Evolutionary conservation across 2,329 filamentous ascomycete genomes (phyloP), one percentile per base, ranked within the genome.

Genomic region (Neofusicoccum sp.): DNA sequence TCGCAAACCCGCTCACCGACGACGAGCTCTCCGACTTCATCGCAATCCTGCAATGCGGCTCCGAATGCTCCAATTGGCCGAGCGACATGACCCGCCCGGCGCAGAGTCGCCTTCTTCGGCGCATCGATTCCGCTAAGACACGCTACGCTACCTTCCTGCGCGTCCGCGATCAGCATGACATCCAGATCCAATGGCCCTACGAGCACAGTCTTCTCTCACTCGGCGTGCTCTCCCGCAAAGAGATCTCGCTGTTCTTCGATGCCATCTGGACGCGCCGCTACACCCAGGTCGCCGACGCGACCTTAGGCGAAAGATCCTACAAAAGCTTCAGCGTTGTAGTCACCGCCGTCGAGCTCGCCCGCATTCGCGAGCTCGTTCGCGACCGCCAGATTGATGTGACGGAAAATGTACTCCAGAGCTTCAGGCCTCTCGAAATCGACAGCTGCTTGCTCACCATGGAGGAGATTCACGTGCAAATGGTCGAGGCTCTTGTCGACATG

Each of bases 101-200:
- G 1, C 31, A 40, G 8, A 2, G 12, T 12, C 31, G 33, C 9
- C 59, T 61, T 5, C 34, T 56, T 6, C 30, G 36, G 24, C 49
- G 43, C 49, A 61, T 61, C 9, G 51, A 56, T 28, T 34, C 24
- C 16, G 59, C 59, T 9, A 61, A 61, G 51, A 57, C 59, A 5
- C 59, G 51, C 26, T 61, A 61, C 16, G 59, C 59, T 16, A 61
- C 59, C 11, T 61, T 26, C 28, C 34, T 61, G 8, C 59, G 59
- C 12, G 59, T 43, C 6, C 24, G 34, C 30, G 33, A 34, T 34
- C 43, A 43, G 59, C 43, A 53, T n/a, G 59, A 61, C 31, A 34
- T 61, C 16, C 31, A 33, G 40, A 31, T 61, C 33, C 20, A 34
- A 11, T 61, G 59, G 59, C 24, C 43, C 8, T 48, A 54, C 33